Percentiles rank a stretch among this genome's conserved stretches.
Conservation (phyloP, 371 early-diverging fungal genomes). For the Globomyces sp. region DNA sequence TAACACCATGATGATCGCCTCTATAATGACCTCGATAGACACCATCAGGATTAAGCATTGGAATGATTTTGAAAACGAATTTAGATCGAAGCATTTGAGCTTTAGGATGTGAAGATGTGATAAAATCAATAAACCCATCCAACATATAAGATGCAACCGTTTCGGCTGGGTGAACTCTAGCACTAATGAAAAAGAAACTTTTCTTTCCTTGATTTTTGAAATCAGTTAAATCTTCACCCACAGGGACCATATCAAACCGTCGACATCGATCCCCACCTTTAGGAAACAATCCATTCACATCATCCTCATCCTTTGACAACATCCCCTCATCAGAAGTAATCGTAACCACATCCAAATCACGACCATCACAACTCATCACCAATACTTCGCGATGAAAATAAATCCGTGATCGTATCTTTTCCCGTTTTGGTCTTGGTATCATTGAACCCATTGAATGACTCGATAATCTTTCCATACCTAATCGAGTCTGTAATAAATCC, state of each 20-base stretch:
- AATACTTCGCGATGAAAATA: constrained; percentile 22
- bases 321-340: constrained; percentile 18
- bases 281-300: constrained; percentile 13
- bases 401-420: background rate
- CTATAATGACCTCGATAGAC: constrained; percentile 11
- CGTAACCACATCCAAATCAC: constrained; percentile 16
- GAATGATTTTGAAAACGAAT: constrained; percentile 19
- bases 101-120: constrained; percentile 16
- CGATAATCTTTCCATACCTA: background rate
- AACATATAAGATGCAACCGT: constrained; percentile 20
- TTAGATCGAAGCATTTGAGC: constrained; percentile 3
- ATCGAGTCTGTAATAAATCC: background rate
- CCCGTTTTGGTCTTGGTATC: constrained; percentile 8
- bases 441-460: background rate
- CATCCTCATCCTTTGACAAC: background rate
- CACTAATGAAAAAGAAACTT: constrained; percentile 11
- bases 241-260: background rate
- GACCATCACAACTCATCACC: background rate
- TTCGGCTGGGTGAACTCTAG: constrained; percentile 24
- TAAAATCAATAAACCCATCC: constrained; percentile 21
- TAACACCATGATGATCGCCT: constrained; percentile 14
- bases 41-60: constrained; percentile 22
- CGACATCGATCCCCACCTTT: background rate
- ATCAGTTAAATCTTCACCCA: background rate
- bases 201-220: background rate